Base-by-base conservation (phyloP, 139 green algal species). In the Micractinium conductrix region DNA sequence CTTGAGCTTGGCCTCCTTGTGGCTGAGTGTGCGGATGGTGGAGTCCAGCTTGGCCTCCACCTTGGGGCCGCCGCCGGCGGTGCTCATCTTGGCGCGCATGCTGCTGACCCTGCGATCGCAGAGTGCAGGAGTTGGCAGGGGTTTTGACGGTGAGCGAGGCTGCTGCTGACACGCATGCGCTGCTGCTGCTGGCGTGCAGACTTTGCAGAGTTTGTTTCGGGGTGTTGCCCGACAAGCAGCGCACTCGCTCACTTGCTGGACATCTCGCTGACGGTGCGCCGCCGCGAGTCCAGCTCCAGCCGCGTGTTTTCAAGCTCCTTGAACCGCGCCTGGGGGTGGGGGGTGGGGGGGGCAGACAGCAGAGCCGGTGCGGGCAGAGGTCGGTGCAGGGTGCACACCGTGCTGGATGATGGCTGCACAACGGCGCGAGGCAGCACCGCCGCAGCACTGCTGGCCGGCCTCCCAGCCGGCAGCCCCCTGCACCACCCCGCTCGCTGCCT, bases 241-340 rank as follows among this genome's bases (percentile, higher is more conserved):
- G n/a, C n/a, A 17, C 22, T n/a, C 26, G 30, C 79, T 74, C 68
- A 74, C 78, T 74, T 74, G 62, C 44, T 65, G 40, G 78, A 45
- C 62, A 83, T 67, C 17, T 74, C 78, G 5, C 30, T 44, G 10
- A 96, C 94, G 19, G 93, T 96, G 35, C 93, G 85, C 22, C 93
- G 81, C 30, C 94, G 89, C 0, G 92, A 95, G 81, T 97, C 94
- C 45, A 97, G 85, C 87, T 97, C 94, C 63, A 97, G 88, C 4
- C 94, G 84, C 43, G 96, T 81, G 17, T 68, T 80, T 87, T 97
- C 94, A 50, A 96, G 84, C 74, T 87, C 85, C 80, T 87, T 91
- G 91, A 95, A 95, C 44, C 89, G 76, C 2, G 76, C 58, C 76
- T 82, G 76, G 10, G 21, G 5, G 28, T 6, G 42, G 40, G 8